Base-by-base conservation (phyloP, 2,329 filamentous ascomycete genomes). In the Triangularia setosa region DNA sequence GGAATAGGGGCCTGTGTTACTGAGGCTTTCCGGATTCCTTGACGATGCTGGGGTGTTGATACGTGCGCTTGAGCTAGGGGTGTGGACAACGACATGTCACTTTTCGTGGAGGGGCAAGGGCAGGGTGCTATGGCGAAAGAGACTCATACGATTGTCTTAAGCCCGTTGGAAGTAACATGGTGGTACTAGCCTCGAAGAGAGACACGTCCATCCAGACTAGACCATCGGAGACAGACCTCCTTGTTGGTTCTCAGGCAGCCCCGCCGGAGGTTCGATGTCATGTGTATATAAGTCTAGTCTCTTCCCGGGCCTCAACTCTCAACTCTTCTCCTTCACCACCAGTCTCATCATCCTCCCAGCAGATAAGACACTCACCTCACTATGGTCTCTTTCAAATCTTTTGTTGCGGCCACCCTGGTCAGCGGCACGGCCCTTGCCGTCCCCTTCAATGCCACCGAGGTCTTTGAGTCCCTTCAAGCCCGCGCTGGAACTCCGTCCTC, bases 401-500 rank as follows among this genome's bases (percentile, higher is more conserved):
- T 69, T 28, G 44, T 69, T 23, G 55, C 67, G 48, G 56, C 48
- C 61, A 56, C 60, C 25, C 60, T 58, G 27, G 66, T 58, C 40
- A 58, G 62, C 21, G 65, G 64, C 18, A n/a, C n/a, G n/a, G 65
- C 64, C 61, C 40, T 54, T 21, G 58, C 60, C 23, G 66, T 60
- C 25, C 62, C 67, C 30, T 66, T 68, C 61, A 66, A 69, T 60
- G 48, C 24, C 12, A 67, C 64, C n/a, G 54, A 67, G 60, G 24
- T 60, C 40, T 24, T 67, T 21, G 61, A 52, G 12, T 60, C 63
- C 52, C 67, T 67, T 33, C 21, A 27, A 2, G 62, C 25, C n/a
- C 67, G 64, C 12, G 67, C 28, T 44, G 68, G 68, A 23, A 73
- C 70, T 1, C 75, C 81, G 48, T 79, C 67, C 56, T 66, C 71